Evolutionary conservation across 2,329 filamentous ascomycete genomes (phyloP), one percentile per base, ranked within the genome.

Genomic region (Diaporthe sp.): DNA sequence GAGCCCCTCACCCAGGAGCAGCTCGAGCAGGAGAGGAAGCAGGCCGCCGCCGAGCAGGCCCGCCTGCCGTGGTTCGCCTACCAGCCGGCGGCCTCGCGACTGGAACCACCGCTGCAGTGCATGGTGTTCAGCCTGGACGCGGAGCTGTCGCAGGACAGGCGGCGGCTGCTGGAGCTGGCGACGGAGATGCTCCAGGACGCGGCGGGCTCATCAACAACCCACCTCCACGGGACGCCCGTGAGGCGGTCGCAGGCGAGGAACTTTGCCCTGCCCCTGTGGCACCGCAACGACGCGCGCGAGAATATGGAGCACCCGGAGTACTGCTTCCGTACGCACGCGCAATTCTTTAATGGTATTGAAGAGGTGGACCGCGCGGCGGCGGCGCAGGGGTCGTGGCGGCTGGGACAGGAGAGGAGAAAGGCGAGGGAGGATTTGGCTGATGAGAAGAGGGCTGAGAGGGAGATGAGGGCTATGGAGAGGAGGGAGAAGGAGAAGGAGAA

Each of bases 191-290:
- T 71, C 2, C 6, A 22, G 15, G 17, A 28, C 19, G 69, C 19
- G 19, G 13, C 10, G 28, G 54, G 13, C 9, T n/a, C 22, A n/a
- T n/a, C n/a, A n/a, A n/a, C n/a, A 1, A 22, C 25, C 33, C 54
- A 40, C 22, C 33, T 71, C 12, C 55, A 61, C 19, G 69, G 69
- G 13, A 60, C 35, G 25, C 55, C 25, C 17, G 57, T 71, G 10
- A n/a, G 33, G 1, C 4, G 0, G 9, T 4, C 47, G 2, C n/a
- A 60, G n/a, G 55, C 45, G 0, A 5, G 17, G 5, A 52, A 30
- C n/a, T 61, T 61, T n/a, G 69, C 17, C 2, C 45, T 71, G 0
- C 69, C 69, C 0, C 10, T 10, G 17, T 71, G 69, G 69, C 55
- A 52, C 19, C 8, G 22, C 4, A 50, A 61, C 22, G 57, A 52